Percentiles rank a stretch among this genome's conserved stretches.
Conservation (phyloP, 2,329 filamentous ascomycete species). For the Elsinoe fawcettii region DNA sequence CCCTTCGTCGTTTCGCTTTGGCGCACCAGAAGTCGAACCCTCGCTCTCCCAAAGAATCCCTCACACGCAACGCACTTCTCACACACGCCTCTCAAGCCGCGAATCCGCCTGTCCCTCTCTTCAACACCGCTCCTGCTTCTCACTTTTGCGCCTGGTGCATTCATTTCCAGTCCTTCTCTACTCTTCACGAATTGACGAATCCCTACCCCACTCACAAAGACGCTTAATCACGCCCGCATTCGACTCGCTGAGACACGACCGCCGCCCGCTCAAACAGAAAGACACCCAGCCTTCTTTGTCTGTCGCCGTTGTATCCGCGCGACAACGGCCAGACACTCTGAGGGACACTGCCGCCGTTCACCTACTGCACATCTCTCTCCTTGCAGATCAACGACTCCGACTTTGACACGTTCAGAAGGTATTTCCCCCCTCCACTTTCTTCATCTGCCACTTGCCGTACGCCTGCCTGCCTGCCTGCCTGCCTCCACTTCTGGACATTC, state of each 20-base stretch:
- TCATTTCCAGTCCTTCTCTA: conserved; percentile 9
- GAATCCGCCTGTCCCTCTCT: conserved; percentile 2
- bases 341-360: not conserved
- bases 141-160: conserved; percentile 4
- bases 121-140: not conserved
- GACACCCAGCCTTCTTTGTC: conserved; percentile 17
- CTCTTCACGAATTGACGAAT: conserved; percentile 7
- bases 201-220: not conserved
- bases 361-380: conserved; percentile 3
- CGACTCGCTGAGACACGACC: conserved; percentile 3
- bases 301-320: conserved; percentile 14
- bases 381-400: not conserved
- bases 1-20: not conserved
- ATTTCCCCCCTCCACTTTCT: not conserved
- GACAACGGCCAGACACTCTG: conserved; percentile 14
- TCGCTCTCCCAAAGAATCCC: not conserved
- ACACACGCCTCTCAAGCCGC: not conserved
- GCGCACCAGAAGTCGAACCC: conserved; percentile 1
- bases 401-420: not conserved
- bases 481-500: not conserved
- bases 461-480: not conserved
- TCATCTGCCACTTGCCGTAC: not conserved
- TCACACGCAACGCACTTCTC: not conserved
- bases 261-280: conserved; percentile 8
- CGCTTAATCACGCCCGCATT: not conserved